Base-by-base conservation (phyloP, 2,329 filamentous ascomycete species). In the Cytospora piceae region DNA sequence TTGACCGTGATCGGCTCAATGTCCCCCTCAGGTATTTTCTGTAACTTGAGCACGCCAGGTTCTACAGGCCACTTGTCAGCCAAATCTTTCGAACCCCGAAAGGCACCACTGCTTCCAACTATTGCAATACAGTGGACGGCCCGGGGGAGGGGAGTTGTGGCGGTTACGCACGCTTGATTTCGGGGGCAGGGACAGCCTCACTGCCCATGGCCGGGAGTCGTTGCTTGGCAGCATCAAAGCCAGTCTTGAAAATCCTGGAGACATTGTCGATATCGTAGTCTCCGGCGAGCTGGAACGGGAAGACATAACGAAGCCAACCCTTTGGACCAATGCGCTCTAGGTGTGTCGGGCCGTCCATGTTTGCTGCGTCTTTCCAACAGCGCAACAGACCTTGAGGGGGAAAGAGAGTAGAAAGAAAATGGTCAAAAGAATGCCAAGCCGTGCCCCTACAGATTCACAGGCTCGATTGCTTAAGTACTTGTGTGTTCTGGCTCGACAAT, bases 291-390 rank as follows among this genome's bases (percentile, higher is more conserved):
- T 75, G 73, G 39, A 77, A 72, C 17, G 73, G 73, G 59, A 77
- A 75, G 9, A 76, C 64, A 51, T 74, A 74, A 17, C 75, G 74
- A 8, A 77, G 70, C 59, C 73, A 77, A 12, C 72, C 74, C 58
- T 76, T 76, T 1, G 75, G 75, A 0, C 75, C 75, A 42, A 73
- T 73, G 54, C 74, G 75, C 68, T 77, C 75, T 53, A 77, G 62
- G 42, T 73, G 69, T 12, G 74, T 76, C 29, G 42, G 42, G 11
- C 42, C 42, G 3, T 46, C 42, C 42, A 46, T 46, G 6, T 3
- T 46, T n/a, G 42, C 17, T 22, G 42, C 17, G 17, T 46, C 20
- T n/a, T 8, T 46, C 20, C 42, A 46, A 46, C 20, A 46, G n/a
- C 3, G 20, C 6, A 46, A 17, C 42, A 46, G 42, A 46, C 20